Base-by-base conservation (phyloP, 2,329 filamentous ascomycete species). In the Zymoseptoria tritici region DNA sequence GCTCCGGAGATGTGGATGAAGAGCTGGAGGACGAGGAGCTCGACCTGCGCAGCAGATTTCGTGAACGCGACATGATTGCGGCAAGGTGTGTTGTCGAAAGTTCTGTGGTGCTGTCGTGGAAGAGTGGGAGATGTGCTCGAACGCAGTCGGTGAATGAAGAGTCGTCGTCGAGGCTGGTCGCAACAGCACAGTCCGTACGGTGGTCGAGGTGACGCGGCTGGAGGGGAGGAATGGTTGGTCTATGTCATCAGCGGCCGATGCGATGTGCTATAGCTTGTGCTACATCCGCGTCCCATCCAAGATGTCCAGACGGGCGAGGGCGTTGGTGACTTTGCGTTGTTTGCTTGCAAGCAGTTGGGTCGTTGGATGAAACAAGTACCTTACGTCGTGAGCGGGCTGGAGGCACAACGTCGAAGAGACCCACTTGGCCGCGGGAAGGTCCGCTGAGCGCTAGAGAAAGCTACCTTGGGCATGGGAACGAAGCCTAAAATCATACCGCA, bases 1-100 rank as follows among this genome's bases (percentile, higher is more conserved):
- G 85, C 56, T 83, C 84, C 52, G 89, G 88, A 1, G 89, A 91
- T 71, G 87, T 89, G 60, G 86, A 89, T 7, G 88, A 88, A 5
- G 87, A 89, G 3, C 80, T 81, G 55, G 75, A 79, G 61, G 69
- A 70, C 26, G 71, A 72, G 49, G 57, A 66, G 65, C 71, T 72
- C 20, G 70, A 71, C 60, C 62, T 62, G 62, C 69, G 69, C 62
- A 67, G 67, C 42, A 66, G 59, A 22, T 60, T 62, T 26, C 69
- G 66, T 13, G 66, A 64, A 26, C 67, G 69, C 60, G 67, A 58
- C 69, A 71, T 71, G 36, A 52, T 57, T 54, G 51, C 53, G 22
- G 46, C 46, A 26, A 36, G 20, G 31, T 51, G 46, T 26, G 49
- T 29, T 57, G 26, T 49, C 54, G 52, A 24, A 52, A 8, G 9